Evolutionary conservation across 192 early-diverging fungal genomes (phyloP).

Genomic region (Paraglomus occultum): DNA sequence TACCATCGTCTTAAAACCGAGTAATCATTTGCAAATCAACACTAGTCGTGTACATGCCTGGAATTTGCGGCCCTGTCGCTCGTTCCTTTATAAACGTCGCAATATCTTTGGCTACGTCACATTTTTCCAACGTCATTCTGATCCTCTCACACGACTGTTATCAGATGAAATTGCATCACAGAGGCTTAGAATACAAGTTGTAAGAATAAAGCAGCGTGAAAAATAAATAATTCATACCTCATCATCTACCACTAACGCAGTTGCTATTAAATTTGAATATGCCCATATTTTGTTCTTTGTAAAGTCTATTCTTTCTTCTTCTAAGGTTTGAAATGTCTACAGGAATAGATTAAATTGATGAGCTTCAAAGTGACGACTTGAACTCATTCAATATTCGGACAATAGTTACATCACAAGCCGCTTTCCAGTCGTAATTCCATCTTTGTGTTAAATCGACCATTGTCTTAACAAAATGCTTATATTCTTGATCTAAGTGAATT

Average conservation of each 20-base stretch:
- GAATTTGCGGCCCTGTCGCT: conserved; percentile 61
- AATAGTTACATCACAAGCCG: conserved; percentile 53
- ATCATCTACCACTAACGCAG: conserved; percentile 65
- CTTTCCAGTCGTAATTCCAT: conserved; percentile 55
- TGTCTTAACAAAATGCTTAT: conserved; percentile 49
- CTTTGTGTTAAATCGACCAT: conserved; percentile 44
- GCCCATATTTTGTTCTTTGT: conserved; percentile 63
- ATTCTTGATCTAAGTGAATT: conserved; percentile 46
- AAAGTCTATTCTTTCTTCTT: conserved; percentile 73
- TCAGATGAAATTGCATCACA: background rate
- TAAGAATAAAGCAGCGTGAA: background rate
- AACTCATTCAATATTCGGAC: background rate
- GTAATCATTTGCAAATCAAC: background rate
- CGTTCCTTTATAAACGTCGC: conserved; percentile 56
- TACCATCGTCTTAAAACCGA: background rate
- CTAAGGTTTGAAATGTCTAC: conserved; percentile 61
- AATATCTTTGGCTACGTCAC: conserved; percentile 64
- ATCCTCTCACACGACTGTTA: conserved; percentile 67
- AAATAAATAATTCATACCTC: conserved; percentile 43
- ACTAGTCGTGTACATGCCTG: conserved; percentile 32
- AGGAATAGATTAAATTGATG: background rate
- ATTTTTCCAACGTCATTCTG: conserved; percentile 61
- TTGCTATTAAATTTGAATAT: conserved; percentile 74
- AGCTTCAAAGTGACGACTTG: background rate
- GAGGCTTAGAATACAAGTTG: background rate